phyloP scores from a whole-genome alignment of 148 eudicot species.

The Bassia scoparia region DNA sequence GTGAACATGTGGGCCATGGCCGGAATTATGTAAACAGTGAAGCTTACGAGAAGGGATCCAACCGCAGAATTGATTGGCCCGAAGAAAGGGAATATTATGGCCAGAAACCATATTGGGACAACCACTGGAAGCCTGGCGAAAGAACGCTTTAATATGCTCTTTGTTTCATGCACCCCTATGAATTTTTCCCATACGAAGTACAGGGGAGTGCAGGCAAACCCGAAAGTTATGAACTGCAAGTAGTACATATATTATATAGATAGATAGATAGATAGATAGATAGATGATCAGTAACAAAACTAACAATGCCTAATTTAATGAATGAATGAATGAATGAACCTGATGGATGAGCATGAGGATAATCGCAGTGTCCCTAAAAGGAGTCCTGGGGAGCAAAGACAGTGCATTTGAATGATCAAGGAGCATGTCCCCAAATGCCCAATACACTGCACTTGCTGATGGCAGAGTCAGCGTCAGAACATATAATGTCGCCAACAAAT shows the following conservation, averaged over 20 bases:
- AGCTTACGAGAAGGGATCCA: constrained; percentile 77
- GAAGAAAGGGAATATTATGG: constrained; percentile 84
- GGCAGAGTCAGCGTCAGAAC: constrained; percentile 76
- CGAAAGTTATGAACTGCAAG: constrained; percentile 77
- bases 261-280: too few species aligned
- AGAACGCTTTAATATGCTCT: constrained; percentile 58
- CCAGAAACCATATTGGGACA: constrained; percentile 71
- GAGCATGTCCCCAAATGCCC: constrained; percentile 77
- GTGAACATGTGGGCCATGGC: constrained; percentile 74
- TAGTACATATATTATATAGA: too few species aligned
- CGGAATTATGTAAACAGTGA: constrained; percentile 83
- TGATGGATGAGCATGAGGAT: constrained; percentile 82
- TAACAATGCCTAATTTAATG: too few species aligned
- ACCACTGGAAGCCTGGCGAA: constrained; percentile 74
- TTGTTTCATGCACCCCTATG: constrained; percentile 57
- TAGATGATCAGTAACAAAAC: too few species aligned
- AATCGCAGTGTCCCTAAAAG: constrained; percentile 60
- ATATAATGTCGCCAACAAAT: constrained; percentile 65
- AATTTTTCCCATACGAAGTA: constrained; percentile 86
- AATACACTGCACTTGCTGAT: constrained; percentile 78
- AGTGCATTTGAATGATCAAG: constrained; percentile 68
- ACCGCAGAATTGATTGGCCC: constrained; percentile 89
- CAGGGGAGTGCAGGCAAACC: constrained; percentile 81
- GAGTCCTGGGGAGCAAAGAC: constrained; percentile 61
- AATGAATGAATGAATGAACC: too few species aligned